These are phyloP conservation scores for Sporopachydermia cereana DNA, from an alignment of 1,139 yeast genomes.

Conservation along the genomic window DNA sequence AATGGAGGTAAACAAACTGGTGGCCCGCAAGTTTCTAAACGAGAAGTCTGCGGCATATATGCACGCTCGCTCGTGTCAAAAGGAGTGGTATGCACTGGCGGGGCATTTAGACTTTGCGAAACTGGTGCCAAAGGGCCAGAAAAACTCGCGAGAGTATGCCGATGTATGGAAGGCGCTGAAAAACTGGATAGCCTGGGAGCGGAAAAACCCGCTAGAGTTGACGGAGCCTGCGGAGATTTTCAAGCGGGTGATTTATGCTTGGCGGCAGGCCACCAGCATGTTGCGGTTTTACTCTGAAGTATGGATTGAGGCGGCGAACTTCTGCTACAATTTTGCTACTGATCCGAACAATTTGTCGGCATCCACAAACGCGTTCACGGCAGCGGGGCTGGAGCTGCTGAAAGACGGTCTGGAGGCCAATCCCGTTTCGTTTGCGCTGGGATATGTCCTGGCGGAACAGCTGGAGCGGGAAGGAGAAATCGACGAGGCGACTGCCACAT, in stretches of 20 bases:
- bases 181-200: conserved; percentile 74
- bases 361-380: conserved; percentile 14
- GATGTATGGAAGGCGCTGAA: conserved; percentile 42
- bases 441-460: conserved; percentile 57
- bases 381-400: conserved; percentile 29
- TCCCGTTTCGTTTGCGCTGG: conserved; percentile 58
- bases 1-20: conserved; percentile 56
- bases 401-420: conserved; percentile 49
- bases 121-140: conserved; percentile 25
- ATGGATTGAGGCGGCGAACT: conserved; percentile 63
- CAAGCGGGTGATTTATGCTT: conserved; percentile 61
- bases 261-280: conserved; percentile 56
- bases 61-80: conserved; percentile 73
- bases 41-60: conserved; percentile 81
- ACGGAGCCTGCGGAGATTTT: conserved; percentile 36
- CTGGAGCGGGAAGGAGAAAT: conserved; percentile 49
- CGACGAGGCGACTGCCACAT: conserved; percentile 41
- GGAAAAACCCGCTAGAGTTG: conserved; percentile 52
- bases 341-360: conserved; percentile 17
- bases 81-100: conserved; percentile 54
- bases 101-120: conserved; percentile 34
- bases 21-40: conserved; percentile 77
- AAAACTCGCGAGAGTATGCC: conserved; percentile 28
- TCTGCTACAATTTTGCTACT: conserved; percentile 16
- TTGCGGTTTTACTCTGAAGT: conserved; percentile 69